phyloP scores from a whole-genome alignment of 306 rosid genomes.

The Bauhinia variegata region DNA sequence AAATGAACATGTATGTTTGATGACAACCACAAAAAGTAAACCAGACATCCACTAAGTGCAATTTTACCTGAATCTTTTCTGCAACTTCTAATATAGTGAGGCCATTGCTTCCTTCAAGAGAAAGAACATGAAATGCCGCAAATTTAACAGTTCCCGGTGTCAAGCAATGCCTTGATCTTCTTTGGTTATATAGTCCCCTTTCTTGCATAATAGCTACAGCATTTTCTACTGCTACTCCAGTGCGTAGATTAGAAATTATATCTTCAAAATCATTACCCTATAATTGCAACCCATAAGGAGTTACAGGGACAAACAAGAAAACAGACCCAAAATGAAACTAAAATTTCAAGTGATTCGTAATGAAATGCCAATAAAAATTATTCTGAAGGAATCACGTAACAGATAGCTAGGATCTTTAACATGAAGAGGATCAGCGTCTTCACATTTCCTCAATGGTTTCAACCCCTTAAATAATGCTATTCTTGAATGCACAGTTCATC shows the following conservation, averaged over 20 bases:
- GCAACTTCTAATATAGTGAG: constrained; percentile 76
- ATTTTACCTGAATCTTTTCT: constrained; percentile 75
- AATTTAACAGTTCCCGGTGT: constrained; percentile 87
- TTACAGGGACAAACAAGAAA: constrained; percentile 5
- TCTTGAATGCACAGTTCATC: no score
- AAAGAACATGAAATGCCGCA: constrained; percentile 88
- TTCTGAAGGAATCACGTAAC: constrained; percentile 5
- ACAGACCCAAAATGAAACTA: constrained; percentile 17
- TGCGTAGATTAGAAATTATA: constrained; percentile 65
- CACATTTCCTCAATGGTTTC: not conserved
- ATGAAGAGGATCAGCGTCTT: not conserved
- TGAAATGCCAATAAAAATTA: constrained; percentile 1
- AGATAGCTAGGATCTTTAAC: constrained; percentile 5
- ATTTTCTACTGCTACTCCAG: constrained; percentile 72
- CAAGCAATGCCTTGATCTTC: constrained; percentile 70
- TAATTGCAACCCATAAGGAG: constrained; percentile 35
- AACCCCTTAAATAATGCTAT: no score
- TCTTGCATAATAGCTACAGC: constrained; percentile 77
- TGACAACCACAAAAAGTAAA: constrained; percentile 12
- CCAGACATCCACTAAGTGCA: not conserved
- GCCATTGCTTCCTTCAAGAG: constrained; percentile 78
- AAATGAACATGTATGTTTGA: constrained; percentile 13
- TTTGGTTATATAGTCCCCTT: constrained; percentile 61
- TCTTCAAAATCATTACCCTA: constrained; percentile 67
- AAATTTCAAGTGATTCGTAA: constrained; percentile 4